Percentiles rank a stretch among this genome's conserved stretches.
These are phyloP conservation scores for Colletotrichum liriopes DNA, from an alignment of 2,329 filamentous ascomycete species.

Conservation along the genomic window DNA sequence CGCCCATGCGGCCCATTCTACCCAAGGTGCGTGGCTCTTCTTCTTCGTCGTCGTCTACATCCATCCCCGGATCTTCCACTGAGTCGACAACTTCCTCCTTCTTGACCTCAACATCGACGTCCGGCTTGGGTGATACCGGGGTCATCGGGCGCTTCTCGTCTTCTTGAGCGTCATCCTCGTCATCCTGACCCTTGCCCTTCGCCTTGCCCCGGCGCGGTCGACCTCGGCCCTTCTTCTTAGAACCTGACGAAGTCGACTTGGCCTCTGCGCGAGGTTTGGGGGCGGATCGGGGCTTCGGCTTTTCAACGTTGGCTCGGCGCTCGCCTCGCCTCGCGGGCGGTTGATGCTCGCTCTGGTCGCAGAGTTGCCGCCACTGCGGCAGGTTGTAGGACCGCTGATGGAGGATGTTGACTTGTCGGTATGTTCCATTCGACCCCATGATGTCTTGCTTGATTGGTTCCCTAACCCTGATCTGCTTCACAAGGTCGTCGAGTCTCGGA, in stretches of 20 bases:
- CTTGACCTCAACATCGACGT: conserved; percentile 49
- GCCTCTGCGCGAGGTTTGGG: conserved; percentile 48
- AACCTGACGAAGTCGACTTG: conserved; percentile 48
- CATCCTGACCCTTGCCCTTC: conserved; percentile 55
- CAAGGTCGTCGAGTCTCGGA: conserved; percentile 83
- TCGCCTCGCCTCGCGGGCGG: conserved; percentile 93
- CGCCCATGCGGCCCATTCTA: conserved; percentile 64
- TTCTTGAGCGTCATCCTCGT: conserved; percentile 53
- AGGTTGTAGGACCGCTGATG: conserved; percentile 97
- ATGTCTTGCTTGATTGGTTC: conserved; percentile 99
- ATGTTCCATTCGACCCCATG: conserved; percentile 94
- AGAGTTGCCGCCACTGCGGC: conserved; percentile 94
- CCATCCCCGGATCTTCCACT: conserved; percentile 62
- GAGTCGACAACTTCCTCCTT: conserved; percentile 61
- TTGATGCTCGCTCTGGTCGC: conserved; percentile 95
- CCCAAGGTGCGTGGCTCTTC: conserved; percentile 55
- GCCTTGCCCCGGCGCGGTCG: conserved; percentile 57
- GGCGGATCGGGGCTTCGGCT: conserved; percentile 61
- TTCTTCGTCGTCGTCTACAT: conserved; percentile 56
- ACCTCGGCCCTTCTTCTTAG: conserved; percentile 59
- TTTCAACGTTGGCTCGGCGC: conserved; percentile 75
- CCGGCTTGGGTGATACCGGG: conserved; percentile 51
- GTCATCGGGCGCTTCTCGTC: conserved; percentile 44
- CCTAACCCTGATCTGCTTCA: conserved; percentile 94
- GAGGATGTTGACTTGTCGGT: conserved; percentile 96